A percentile compares a stretch with the other conserved stretches of the same genome.
Evolutionary conservation across 2,329 filamentous ascomycete species (phyloP).

Genomic region (Xylariaceae sp.): DNA sequence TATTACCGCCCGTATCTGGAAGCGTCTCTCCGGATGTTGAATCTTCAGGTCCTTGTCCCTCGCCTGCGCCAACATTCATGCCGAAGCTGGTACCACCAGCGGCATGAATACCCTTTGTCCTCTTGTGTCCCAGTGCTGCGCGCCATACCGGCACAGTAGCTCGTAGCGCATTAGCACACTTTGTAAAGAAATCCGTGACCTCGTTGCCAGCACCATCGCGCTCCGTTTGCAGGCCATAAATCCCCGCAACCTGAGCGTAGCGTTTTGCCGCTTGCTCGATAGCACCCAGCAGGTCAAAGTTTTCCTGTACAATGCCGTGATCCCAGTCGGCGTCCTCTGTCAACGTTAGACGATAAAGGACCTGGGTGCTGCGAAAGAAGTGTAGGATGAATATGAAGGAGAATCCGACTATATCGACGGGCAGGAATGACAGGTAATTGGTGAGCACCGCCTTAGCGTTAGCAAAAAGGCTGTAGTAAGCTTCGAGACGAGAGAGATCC

Average conservation of each 20-base stretch:
- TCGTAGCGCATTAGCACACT: conserved; percentile 15
- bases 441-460: conserved; percentile 20
- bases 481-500: conserved; percentile 13
- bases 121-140: conserved; percentile 16
- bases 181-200: conserved; percentile 15
- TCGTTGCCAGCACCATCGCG: conserved; percentile 12
- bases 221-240: conserved; percentile 15
- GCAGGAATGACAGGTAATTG: conserved; percentile 19
- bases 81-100: not conserved
- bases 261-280: conserved; percentile 15
- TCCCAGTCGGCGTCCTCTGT: conserved; percentile 26
- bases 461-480: conserved; percentile 18
- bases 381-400: conserved; percentile 21
- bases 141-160: conserved; percentile 19
- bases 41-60: not conserved
- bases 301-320: conserved; percentile 4
- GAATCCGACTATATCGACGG: conserved; percentile 14
- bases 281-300: conserved; percentile 17
- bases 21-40: not conserved
- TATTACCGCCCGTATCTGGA: not conserved
- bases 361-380: conserved; percentile 22
- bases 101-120: not conserved
- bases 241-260: conserved; percentile 12
- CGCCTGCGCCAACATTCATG: not conserved
- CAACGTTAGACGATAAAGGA: conserved; percentile 24